Base-by-base conservation (phyloP, 164 flowering plant species). In the Magnolia kwangsiensis region DNA sequence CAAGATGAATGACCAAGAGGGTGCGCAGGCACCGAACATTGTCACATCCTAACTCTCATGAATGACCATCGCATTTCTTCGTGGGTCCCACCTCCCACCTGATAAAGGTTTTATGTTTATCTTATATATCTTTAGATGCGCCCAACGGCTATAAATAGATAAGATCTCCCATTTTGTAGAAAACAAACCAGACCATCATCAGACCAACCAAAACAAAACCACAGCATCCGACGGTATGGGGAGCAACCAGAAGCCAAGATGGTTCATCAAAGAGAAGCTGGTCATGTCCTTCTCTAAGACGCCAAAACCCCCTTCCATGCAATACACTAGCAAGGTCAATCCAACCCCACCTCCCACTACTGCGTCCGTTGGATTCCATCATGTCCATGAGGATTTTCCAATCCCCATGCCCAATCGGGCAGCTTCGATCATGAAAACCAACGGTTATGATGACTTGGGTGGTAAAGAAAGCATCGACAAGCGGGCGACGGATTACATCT, bases 401-500 rank as follows among this genome's bases (percentile, higher is more conserved):
- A 29, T 70, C 45, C 76, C 75, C 79, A 14, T 55, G 1, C 1
- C 18, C 16, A 83, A 75, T 59, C 85, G 74, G 73, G 84, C 80
- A 51, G 77, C 84, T 14, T 51, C 84, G 4, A 71, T 51, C 6
- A 8, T 81, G 21, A 76, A 80, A 8, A 78, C 82, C 0, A 78
- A 79, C 0, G 77, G 75, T 8, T 77, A 37, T 51, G 55, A 74
- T 50, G 81, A 74, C 50, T 51, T 4, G 63, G 63, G 4, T 27
- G 86, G 49, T 0, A 90, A 88, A 50, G 90, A 90, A 31, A 65
- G 67, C 49, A 89, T 92, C 0, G 89, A 92, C 72, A 29, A 50
- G 67, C 87, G 79, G 76, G 92, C 96, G 21, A 85, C 84, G 3
- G 72, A 37, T 23, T 92, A 89, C 76, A 90, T 92, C 18, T 87